A percentile compares a stretch with the other conserved stretches of the same genome.
These are phyloP conservation scores for Fragaria ananassa DNA, from an alignment of 306 rosid genomes.

Conservation along the genomic window DNA sequence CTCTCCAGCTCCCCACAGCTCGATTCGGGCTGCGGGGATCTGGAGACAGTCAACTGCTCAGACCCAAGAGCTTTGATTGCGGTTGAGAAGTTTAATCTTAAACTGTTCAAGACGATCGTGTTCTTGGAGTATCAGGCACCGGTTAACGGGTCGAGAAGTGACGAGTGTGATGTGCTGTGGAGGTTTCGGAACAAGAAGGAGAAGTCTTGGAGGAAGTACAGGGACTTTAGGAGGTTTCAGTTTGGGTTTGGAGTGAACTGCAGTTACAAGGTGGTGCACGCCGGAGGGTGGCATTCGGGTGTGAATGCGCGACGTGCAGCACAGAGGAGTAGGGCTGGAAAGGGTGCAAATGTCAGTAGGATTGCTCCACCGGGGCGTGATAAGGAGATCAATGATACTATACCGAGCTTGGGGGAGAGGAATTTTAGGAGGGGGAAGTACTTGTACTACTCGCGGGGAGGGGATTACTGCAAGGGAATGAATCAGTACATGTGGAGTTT, in stretches of 20 bases:
- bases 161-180: constrained; percentile 90
- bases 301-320: constrained; percentile 57
- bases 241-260: constrained; percentile 54
- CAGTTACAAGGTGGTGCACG: constrained; percentile 62
- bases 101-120: constrained; percentile 62
- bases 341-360: constrained; percentile 5
- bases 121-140: constrained; percentile 73
- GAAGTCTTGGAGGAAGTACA: constrained; percentile 91
- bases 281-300: constrained; percentile 90
- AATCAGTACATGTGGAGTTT: constrained; percentile 94
- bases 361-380: constrained; percentile 35
- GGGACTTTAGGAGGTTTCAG: constrained; percentile 82
- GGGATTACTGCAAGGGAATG: constrained; percentile 98
- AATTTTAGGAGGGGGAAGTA: constrained; percentile 81
- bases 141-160: constrained; percentile 63
- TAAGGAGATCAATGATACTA: constrained; percentile 89
- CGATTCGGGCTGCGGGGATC: constrained; percentile 30
- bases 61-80: constrained; percentile 67
- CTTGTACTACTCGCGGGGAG: constrained; percentile 93
- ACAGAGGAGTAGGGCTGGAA: constrained; percentile 14
- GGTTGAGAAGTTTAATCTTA: constrained; percentile 68
- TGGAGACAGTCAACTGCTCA: constrained; percentile 60
- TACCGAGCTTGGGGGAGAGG: constrained; percentile 70
- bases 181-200: constrained; percentile 84
- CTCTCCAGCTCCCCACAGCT: constrained; percentile 33